Base-by-base conservation (phyloP, 2,329 filamentous ascomycete species). In the Byssoonygena ceratinophila region DNA sequence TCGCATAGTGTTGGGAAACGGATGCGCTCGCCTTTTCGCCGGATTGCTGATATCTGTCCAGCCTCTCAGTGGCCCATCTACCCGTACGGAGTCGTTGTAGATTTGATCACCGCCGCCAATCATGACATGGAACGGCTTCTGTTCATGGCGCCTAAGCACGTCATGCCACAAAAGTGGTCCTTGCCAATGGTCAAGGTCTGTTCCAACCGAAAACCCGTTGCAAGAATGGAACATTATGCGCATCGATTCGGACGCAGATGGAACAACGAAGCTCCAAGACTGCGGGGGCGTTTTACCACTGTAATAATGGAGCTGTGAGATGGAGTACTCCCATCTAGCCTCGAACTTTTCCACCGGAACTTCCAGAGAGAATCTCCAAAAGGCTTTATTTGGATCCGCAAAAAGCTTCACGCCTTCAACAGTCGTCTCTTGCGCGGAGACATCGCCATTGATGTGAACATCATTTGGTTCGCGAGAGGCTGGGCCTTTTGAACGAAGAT, bases 51-150 rank as follows among this genome's bases (percentile, higher is more conserved):
- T 83, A 44, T 73, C 70, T 0, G 80, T 82, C 81, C 81, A 84
- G 4, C 70, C 63, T 60, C 80, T 81, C 57, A 97, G 71, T 1
- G 91, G 91, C 0, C 90, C 91, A 48, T 83, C 75, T 1, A 95
- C 87, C 57, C 91, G 80, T 58, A 97, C 87, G 22, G 86, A 87
- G 52, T 83, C 81, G 58, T 83, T 83, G 68, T 84, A 84, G 59
- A 83, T 82, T 69, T 96, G 91, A 64, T 97, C 91, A 54, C 91
- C 91, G 53, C 91, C 91, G 49, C 91, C 91, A 57, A 96, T 79
- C 83, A 84, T 86, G 58, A 81, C 77, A 61, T 82, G 79, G 65
- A 83, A 81, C 6, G 80, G 79, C 57, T 73, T 74, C 63, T 76
- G 64, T 59, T 73, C 73, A 59, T 84, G 81, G 54, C 79, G 69